These are phyloP conservation scores for Diaporthe caulivora DNA, from an alignment of 2,329 filamentous ascomycete species.

Conservation along the genomic window DNA sequence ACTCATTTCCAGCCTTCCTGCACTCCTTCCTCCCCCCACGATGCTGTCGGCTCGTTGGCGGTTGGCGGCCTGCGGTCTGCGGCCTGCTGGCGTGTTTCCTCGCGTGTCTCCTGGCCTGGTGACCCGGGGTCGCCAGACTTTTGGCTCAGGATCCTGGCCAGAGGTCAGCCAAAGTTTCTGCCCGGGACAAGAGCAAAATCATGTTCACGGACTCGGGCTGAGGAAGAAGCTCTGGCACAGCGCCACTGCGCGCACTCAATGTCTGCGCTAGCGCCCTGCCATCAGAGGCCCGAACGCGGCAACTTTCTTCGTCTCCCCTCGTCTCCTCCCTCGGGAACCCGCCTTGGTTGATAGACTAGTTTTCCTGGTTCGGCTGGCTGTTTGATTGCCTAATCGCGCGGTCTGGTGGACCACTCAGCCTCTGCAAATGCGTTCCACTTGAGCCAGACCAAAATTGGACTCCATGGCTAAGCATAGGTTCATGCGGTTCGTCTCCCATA, in stretches of 20 bases:
- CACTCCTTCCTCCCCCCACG: slow-evolving; percentile 10
- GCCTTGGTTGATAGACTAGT: background rate
- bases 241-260: slow-evolving; percentile 20
- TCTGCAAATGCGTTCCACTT: background rate
- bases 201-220: slow-evolving; percentile 26
- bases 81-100: background rate
- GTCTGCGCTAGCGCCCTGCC: slow-evolving; percentile 24
- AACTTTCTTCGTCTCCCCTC: background rate
- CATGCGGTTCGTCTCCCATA: background rate
- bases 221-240: slow-evolving; percentile 13
- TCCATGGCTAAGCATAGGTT: background rate
- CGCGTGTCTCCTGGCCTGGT: background rate
- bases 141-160: background rate
- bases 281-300: slow-evolving; percentile 12
- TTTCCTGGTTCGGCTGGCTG: background rate
- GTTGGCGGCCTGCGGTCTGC: background rate
- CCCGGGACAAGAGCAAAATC: slow-evolving; percentile 7
- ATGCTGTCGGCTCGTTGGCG: slow-evolving; percentile 1
- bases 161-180: slow-evolving; percentile 6
- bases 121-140: slow-evolving; percentile 1
- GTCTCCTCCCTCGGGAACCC: background rate
- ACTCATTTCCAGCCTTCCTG: slow-evolving; percentile 26
- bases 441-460: background rate
- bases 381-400: slow-evolving; percentile 11
- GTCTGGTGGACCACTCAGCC: slow-evolving; percentile 18